Evolutionary conservation across 2,329 filamentous ascomycete genomes (phyloP), one percentile per base, ranked within the genome.

Genomic region (Calonectria pseudoreteaudii): DNA sequence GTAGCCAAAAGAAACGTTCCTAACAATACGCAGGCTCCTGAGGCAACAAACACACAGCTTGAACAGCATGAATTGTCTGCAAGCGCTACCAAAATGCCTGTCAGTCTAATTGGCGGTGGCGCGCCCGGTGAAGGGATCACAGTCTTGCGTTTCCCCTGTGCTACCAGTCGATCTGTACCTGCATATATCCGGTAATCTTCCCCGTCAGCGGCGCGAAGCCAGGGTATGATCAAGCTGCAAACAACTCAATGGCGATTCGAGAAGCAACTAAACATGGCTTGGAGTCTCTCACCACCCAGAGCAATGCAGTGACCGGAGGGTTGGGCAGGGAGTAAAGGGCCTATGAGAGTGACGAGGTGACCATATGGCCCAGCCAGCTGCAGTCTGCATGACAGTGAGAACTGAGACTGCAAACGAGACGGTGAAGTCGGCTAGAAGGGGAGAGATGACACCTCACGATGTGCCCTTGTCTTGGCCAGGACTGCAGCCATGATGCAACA

Each of bases 111-210:
- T 34, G 38, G 60, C 30, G 38, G 64, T 68, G 52, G 47, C 52
- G 31, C 38, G 28, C 23, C 38, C 41, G 65, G 26, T 4, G 41
- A 60, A 68, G 71, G 62, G 52, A 62, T 69, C 41, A 36, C 50
- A 50, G 66, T 68, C 67, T 70, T 67, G 49, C 36, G 34, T 58
- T 68, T 70, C 68, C 68, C 49, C 70, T 65, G 36, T 30, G 47
- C 38, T 67, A 52, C 68, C 50, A 68, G 70, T 60, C 41, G 34
- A 70, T 38, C 26, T 66, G 78, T 77, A 77, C 78, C 75, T 79
- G 78, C 78, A 75, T 80, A 50, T 56, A 47, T 64, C 49, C 53
- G 68, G 38, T 52, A 65, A 62, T 50, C 60, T 47, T 64, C 71
- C 50, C 68, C 53, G 71, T 66, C 52, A 47, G 49, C 66, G 62